Base-by-base conservation (phyloP, 1,284 basidiomycete genomes). In the Pseudozyma hubeiensis region DNA sequence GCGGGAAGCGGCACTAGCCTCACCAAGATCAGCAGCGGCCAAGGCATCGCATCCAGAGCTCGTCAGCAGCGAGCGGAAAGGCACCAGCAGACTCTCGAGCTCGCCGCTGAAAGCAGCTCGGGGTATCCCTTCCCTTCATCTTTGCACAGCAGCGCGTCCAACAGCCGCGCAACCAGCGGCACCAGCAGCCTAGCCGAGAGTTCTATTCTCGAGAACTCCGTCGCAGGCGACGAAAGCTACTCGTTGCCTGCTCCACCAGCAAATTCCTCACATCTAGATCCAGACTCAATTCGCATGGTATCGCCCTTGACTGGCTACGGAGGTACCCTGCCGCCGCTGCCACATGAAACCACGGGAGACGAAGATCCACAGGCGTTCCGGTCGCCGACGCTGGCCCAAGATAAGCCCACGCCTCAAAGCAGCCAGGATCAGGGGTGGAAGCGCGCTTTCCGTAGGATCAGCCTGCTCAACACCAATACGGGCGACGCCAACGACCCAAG, bases 211-310 rank as follows among this genome's bases (percentile, higher is more conserved):
- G 70, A 73, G 16, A 68, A 49, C 10, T 73, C 70, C n/a, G 39
- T 77, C 13, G 75, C 72, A 1, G 75, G 75, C 6, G 75, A 77
- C 44, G 75, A 77, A 41, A 77, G 75, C 50, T 77, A 77, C 49
- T 56, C 47, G 7, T 43, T 75, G 6, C 67, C 73, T 13, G 44
- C 57, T 6, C 53, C 58, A 30, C 52, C 48, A 9, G 33, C 52
- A 7, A 50, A 35, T 2, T n/a, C 39, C n/a, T 10, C n/a, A 24
- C 48, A 31, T 1, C 6, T 39, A 5, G n/a, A 45, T 5, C 44
- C 43, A 10, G 43, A 47, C n/a, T 35, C 45, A 5, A 41, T 40
- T 24, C 37, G n/a, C 16, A 40, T 52, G n/a, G 60, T 59, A 7
- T 72, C 64, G 47, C 69, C 69, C 1, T 46, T 66, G 33, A 40